These are phyloP conservation scores for Cytospora chrysosperma DNA, from an alignment of 2,329 filamentous ascomycete genomes.

Conservation along the genomic window DNA sequence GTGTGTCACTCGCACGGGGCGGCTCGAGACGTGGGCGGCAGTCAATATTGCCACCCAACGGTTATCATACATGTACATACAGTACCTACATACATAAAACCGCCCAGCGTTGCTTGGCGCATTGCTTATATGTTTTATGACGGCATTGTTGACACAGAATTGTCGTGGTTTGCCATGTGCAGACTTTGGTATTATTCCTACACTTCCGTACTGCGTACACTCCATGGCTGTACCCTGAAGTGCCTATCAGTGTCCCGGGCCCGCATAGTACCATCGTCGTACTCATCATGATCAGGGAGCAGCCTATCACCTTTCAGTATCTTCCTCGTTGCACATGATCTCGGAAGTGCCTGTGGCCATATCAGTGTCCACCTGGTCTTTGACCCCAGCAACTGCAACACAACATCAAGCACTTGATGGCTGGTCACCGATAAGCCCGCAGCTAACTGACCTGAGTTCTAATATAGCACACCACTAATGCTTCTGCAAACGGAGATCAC, in stretches of 20 bases:
- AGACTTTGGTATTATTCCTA: too few species aligned
- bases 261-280: background rate
- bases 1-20: background rate
- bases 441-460: background rate
- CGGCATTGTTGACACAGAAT: background rate
- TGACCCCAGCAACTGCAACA: background rate
- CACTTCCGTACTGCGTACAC: too few species aligned
- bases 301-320: background rate
- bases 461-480: background rate
- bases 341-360: background rate
- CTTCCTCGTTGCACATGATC: background rate
- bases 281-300: background rate
- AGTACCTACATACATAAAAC: too few species aligned
- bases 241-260: background rate
- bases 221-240: background rate
- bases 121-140: background rate
- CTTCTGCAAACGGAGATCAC: constrained; percentile 11
- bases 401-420: background rate
- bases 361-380: background rate
- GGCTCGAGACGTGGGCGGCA: background rate
- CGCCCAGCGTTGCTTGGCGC: background rate
- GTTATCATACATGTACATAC: too few species aligned
- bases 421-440: constrained; percentile 1
- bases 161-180: background rate
- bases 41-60: background rate